Base-by-base conservation (phyloP, 2,329 filamentous ascomycete species). In the Hypoxylon sp. region DNA sequence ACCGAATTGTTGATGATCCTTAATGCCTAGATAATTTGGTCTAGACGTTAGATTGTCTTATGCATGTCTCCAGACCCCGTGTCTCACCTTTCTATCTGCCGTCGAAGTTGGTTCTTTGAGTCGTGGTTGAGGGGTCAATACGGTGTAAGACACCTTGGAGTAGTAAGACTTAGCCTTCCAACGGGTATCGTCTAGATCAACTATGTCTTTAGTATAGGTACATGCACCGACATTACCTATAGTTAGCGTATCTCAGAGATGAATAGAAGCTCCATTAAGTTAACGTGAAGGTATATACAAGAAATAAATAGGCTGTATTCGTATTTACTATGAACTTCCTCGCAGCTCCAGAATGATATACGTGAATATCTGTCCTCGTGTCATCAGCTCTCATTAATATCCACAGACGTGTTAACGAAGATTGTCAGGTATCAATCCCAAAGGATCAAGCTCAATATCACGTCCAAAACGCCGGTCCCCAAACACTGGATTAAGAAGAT, bases 281-380 rank as follows among this genome's bases (percentile, higher is more conserved):
- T 61, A 61, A 52, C 2, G 4, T 32, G n/a, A 47, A 57, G 35
- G 44, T 62, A 62, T 66, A n/a, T 62, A 66, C 63, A 66, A 4
- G 39, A 57, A 50, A 51, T 13, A 48, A 19, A 58, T 58, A 47
- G 39, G 10, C 42, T 10, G n/a, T 31, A 39, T 32, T 24, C 17
- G 27, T 32, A 51, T 51, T 17, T 55, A 51, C 11, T 54, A n/a
- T 17, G 31, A 31, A 24, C 39, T 55, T 17, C 32, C 27, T 32
- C 31, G 15, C 35, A 21, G 21, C 7, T 39, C n/a, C 27, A 32
- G 11, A 54, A 19, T 53, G 32, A 29, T 21, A 19, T 57, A 24
- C 11, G 31, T 21, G 27, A 37, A 51, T 24, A 56, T 50, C 32
- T 11, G 32, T 19, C 32, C 42, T 55, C 35, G 44, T 37, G 6